phyloP scores from a whole-genome alignment of 2,329 filamentous ascomycete species.

The Microdochium bolleyi region DNA sequence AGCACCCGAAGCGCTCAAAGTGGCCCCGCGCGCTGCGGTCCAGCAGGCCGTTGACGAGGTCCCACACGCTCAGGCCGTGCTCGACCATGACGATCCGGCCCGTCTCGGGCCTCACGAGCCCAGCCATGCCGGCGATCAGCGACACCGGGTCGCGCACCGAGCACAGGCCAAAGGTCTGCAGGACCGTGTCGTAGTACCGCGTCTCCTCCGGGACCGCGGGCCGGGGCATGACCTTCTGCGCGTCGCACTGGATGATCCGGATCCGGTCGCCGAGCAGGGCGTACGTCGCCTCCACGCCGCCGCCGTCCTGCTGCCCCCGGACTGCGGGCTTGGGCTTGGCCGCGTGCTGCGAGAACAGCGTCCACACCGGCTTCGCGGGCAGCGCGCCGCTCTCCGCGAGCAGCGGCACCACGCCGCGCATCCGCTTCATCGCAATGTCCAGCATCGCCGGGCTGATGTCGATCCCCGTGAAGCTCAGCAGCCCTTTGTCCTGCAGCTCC shows the following conservation, averaged over 20 bases:
- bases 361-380: slow-evolving; percentile 16
- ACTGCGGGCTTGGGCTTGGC: slow-evolving; percentile 5
- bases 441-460: slow-evolving; percentile 56
- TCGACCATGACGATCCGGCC: slow-evolving; percentile 55
- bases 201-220: too few relatives aligned
- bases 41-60: slow-evolving; percentile 45
- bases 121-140: slow-evolving; percentile 45
- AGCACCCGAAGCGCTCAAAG: slow-evolving; percentile 55
- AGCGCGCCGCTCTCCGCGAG: slow-evolving; percentile 24
- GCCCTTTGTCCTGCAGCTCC: slow-evolving; percentile 12
- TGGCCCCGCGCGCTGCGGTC: slow-evolving; percentile 47
- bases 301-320: slow-evolving; percentile 2
- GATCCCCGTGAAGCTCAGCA: slow-evolving; percentile 52
- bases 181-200: slow-evolving; percentile 50
- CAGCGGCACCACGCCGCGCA: slow-evolving; percentile 33
- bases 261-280: slow-evolving; percentile 31
- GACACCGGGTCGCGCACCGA: slow-evolving; percentile 48
- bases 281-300: slow-evolving; percentile 8
- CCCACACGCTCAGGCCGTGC: slow-evolving; percentile 50
- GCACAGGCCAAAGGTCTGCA: slow-evolving; percentile 60
- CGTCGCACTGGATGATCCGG: slow-evolving; percentile 41
- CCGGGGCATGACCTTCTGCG: slow-evolving; percentile 35
- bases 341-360: slow-evolving; percentile 16
- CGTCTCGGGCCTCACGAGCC: slow-evolving; percentile 40
- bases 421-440: slow-evolving; percentile 44